phyloP scores from a whole-genome alignment of 2,329 filamentous ascomycete species.

The Clarireedia homoeocarpa region DNA sequence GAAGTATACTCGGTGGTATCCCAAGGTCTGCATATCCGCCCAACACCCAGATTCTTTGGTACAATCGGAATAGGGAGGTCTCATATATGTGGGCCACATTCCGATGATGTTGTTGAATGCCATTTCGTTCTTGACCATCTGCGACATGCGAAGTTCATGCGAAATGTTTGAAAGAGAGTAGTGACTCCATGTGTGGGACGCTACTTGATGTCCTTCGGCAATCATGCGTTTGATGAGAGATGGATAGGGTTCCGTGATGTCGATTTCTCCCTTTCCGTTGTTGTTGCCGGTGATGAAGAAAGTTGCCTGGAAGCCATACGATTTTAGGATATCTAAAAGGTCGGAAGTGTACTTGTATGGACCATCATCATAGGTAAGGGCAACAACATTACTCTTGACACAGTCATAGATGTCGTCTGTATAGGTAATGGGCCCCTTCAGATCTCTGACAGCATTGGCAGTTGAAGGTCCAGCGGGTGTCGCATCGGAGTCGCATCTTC shows the following conservation, averaged over 20 bases:
- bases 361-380: slow-evolving; percentile 61
- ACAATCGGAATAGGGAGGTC: slow-evolving; percentile 32
- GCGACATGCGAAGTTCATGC: slow-evolving; percentile 35
- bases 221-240: slow-evolving; percentile 36
- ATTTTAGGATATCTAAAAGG: slow-evolving; percentile 50
- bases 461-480: slow-evolving; percentile 48
- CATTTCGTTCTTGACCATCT: slow-evolving; percentile 45
- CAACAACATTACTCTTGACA: slow-evolving; percentile 46
- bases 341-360: slow-evolving; percentile 58
- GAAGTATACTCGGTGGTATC: slow-evolving; percentile 41
- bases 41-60: slow-evolving; percentile 32
- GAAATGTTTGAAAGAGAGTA: slow-evolving; percentile 36
- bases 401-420: slow-evolving; percentile 51
- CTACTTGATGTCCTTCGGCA: slow-evolving; percentile 45
- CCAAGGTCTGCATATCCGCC: slow-evolving; percentile 28
- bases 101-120: slow-evolving; percentile 45
- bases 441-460: slow-evolving; percentile 37
- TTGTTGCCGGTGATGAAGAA: slow-evolving; percentile 58
- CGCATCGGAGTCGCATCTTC: slow-evolving; percentile 47
- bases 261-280: slow-evolving; percentile 31
- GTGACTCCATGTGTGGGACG: slow-evolving; percentile 48
- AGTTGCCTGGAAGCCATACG: slow-evolving; percentile 54
- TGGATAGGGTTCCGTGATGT: slow-evolving; percentile 35
- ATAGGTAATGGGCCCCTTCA: slow-evolving; percentile 46
- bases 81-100: slow-evolving; percentile 45